Percentiles rank a stretch among this genome's conserved stretches.
These are phyloP conservation scores for Zymoseptoria tritici DNA, from an alignment of 2,329 filamentous ascomycete genomes.

Conservation along the genomic window DNA sequence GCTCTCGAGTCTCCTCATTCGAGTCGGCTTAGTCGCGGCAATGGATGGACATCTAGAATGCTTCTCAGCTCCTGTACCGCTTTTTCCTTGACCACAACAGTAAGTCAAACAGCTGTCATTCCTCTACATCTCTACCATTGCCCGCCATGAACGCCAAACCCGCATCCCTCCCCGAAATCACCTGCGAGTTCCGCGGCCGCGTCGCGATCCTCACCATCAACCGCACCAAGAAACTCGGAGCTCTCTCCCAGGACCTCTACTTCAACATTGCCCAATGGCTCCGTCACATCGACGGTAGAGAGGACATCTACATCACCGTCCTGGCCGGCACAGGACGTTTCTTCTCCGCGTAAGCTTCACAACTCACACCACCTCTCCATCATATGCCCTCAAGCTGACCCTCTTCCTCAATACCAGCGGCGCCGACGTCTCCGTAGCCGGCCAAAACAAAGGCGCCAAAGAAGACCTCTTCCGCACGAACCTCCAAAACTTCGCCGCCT, in stretches of 20 bases:
- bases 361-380: too few relatives aligned
- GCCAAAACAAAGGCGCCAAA: slow-evolving; percentile 24
- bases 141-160: slow-evolving; percentile 14
- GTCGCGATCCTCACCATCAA: slow-evolving; percentile 82
- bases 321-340: slow-evolving; percentile 70
- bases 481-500: slow-evolving; percentile 63
- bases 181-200: slow-evolving; percentile 57
- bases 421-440: slow-evolving; percentile 60
- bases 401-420: slow-evolving; percentile 50
- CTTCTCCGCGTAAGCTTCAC: slow-evolving; percentile 73
- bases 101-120: not conserved
- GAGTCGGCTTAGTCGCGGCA: not conserved
- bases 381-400: too few relatives aligned
- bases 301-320: slow-evolving; percentile 79
- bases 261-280: slow-evolving; percentile 56
- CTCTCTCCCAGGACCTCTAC: slow-evolving; percentile 64
- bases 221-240: slow-evolving; percentile 80
- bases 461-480: slow-evolving; percentile 46
- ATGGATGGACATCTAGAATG: not conserved
- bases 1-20: not conserved
- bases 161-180: slow-evolving; percentile 11
- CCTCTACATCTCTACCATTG: not conserved
- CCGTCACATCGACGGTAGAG: slow-evolving; percentile 66
- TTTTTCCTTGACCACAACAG: not conserved
- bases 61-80: not conserved